Evolutionary conservation across 108 stramenopile species (phyloP), one percentile per base, ranked within the genome.

Genomic region (Schizochytrium sp.): DNA sequence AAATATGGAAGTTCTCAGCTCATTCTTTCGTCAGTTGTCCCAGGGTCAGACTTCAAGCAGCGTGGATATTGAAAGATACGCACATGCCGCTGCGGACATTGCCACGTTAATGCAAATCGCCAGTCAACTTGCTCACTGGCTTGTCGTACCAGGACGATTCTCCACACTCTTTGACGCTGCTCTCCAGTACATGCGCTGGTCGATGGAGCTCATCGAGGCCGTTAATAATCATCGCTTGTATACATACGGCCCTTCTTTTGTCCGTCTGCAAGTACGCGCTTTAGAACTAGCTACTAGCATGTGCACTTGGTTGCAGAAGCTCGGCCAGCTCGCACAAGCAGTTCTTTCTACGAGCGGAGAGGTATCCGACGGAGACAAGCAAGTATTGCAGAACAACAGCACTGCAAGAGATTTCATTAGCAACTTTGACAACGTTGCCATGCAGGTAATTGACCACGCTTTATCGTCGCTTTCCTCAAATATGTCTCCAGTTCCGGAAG

Each of bases 151-250:
- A 15, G 64, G 64, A 0, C 64, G 64, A 38, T 69, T 69, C 1
- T 69, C 64, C 42, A 44, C 64, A 44, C 64, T 69, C 64, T 69
- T 69, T 15, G 64, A 69, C 64, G 64, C 64, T 8, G 64, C 64
- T 7, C 28, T 69, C 0, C 64, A 69, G 1, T 69, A 69, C 28
- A 69, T 69, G 64, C 64, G 64, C 12, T 69, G 76, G 47, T 10
- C 76, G 15, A 46, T 83, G 45, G 76, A 83, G 76, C 50, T 83
- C 53, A 49, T 83, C 15, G 4, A 83, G 47, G 76, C 76, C 0
- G 28, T 83, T n/a, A 83, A 55, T n/a, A 40, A 47, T 5, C 45
- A 83, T 28, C 76, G 76, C 0, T n/a, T 83, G 50, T 83, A 55
- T 53, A 40, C 50, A 2, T 55, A 40, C 3, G 76, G 76, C 17